Base-by-base conservation (phyloP, 441 rosid species). In the Adansonia rubrostipa region DNA sequence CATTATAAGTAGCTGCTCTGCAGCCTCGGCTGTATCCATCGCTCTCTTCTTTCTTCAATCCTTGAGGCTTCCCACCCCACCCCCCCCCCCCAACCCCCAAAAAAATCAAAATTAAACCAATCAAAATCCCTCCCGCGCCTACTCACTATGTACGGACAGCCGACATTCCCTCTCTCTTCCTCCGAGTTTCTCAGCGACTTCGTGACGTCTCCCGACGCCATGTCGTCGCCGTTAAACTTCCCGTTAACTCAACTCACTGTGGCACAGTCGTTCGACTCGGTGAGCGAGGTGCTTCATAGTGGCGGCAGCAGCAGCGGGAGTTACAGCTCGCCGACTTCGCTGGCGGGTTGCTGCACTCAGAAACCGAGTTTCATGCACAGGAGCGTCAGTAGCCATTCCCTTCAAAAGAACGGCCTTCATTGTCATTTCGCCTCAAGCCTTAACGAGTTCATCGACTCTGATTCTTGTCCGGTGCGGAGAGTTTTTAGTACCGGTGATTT, bases 401-500 rank as follows among this genome's bases (percentile, higher is more conserved):
- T 88, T 61, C 85, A 77, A 48, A 80, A 82, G 48, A 85, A 84
- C 70, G 86, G 85, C 44, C 61, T 84, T 75, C 83, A 75, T 50
- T 83, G 80, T 80, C 86, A 78, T 33, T 88, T 84, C 40, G 22
- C 73, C 44, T 78, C 80, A 5, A 64, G 79, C 36, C 76, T 60
- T 19, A 66, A 58, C 53, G 88, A 85, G 71, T 79, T 78, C 42
- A 11, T 78, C 6, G 93, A 85, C 73, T 58, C 81, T 65, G 93
- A 85, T 24, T 45, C 69, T 20, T 84, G 91, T 79, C 88, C 92
- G 19, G 93, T 87, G 3, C 82, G 93, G 76, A 89, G 93, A 85
- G 95, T 89, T 73, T 92, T 79, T 73, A 93, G 98, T 80, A 86
- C 97, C 51, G 93, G 95, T 76, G 99, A 90, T 71, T 73, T 87